Conservation (phyloP, 148 eudicot species). For the Heliamphora exappendiculata region DNA sequence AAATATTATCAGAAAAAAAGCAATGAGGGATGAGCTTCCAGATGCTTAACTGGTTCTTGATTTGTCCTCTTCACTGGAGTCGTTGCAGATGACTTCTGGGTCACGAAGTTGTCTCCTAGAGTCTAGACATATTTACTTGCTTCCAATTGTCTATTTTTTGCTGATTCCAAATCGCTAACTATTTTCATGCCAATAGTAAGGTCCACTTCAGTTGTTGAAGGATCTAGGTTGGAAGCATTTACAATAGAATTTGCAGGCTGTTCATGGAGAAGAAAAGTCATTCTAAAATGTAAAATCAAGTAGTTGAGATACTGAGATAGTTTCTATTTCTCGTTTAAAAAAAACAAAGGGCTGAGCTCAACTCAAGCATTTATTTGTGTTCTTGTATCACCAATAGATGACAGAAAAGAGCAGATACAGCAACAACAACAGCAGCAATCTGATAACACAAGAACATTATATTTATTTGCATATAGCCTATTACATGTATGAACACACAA, state of each 20-base stretch:
- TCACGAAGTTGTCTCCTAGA: not conserved
- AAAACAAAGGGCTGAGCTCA: no score
- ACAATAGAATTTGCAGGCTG: conserved; percentile 8
- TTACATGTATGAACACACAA: no score
- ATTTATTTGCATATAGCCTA: no score
- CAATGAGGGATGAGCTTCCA: not conserved
- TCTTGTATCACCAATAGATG: no score
- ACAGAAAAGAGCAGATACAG: not conserved
- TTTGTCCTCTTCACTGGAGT: not conserved
- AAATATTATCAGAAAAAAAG: not conserved
- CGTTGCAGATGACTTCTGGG: not conserved
- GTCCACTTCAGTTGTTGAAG: not conserved
- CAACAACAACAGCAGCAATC: not conserved
- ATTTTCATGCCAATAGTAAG: not conserved
- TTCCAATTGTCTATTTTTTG: not conserved
- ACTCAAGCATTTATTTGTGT: no score
- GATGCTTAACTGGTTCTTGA: not conserved
- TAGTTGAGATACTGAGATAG: not conserved
- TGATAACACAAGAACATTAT: no score
- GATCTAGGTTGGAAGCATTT: not conserved
- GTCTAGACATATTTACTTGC: not conserved
- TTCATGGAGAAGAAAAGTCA: conserved; percentile 4
- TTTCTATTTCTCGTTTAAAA: not conserved
- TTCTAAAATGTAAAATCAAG: not conserved
- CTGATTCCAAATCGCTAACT: not conserved